Evolutionary conservation across 352 stramenopile species (phyloP), one percentile per base, ranked within the genome.

Genomic region (Phytophthora crassamura): DNA sequence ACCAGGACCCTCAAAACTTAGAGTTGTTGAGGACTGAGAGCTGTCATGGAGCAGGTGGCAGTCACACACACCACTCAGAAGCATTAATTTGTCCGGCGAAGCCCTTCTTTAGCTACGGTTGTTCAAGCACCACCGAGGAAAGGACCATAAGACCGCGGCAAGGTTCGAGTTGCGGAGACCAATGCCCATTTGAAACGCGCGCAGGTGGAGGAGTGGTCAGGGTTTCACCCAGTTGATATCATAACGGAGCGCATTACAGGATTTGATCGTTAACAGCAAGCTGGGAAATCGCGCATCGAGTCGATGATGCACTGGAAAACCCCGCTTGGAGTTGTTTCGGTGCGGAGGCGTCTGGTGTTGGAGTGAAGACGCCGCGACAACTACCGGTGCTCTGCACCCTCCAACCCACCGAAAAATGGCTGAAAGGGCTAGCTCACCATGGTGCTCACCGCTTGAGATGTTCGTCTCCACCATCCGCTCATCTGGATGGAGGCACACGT

Each of bases 181-280:
- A 53, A 48, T 20, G 32, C 49, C 35, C 52, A 28, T 60, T 45
- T 20, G 25, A 59, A 59, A 59, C 16, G 35, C 20, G 3, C 52
- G 34, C 34, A 47, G 7, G 8, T 47, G 9, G 11, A 18, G 12
- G 43, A 51, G 20, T 5, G 20, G 11, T 30, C 20, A 49, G 8
- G 7, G 10, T 51, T n/a, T n/a, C n/a, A n/a, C n/a, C n/a, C n/a
- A n/a, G 45, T 49, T 57, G 46, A 47, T 59, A 47, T 51, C 47
- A 52, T 53, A 47, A 59, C 32, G 34, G 58, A 39, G 16, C 39
- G 58, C 58, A 46, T 39, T 51, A 47, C 10, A 59, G 39, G 57
- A 64, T 65, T 59, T 65, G 58, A 59, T 42, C 35, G 39, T 40
- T 43, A 36, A 9, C 20, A 49, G 18, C 18, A 11, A 49, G 42